These are phyloP conservation scores for Westerdykella aurantiaca DNA, from an alignment of 2,329 filamentous ascomycete species.

Conservation along the genomic window DNA sequence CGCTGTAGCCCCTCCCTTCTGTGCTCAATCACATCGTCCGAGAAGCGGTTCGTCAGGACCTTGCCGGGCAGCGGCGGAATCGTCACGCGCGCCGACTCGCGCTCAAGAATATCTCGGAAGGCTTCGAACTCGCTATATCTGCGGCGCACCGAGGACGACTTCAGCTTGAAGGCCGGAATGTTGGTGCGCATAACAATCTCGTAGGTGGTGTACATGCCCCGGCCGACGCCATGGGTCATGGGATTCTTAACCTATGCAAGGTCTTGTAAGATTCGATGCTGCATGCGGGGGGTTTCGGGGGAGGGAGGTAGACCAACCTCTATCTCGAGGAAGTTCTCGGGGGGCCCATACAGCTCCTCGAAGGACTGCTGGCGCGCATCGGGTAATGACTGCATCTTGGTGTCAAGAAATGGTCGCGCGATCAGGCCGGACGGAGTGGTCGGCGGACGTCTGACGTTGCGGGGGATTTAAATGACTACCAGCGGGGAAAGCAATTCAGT, in stretches of 20 bases:
- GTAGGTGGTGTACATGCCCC: slow-evolving; percentile 98
- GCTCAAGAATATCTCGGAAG: slow-evolving; percentile 95
- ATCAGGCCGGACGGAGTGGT: not conserved
- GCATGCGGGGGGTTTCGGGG: slow-evolving; percentile 5
- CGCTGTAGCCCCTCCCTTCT: slow-evolving; percentile 84
- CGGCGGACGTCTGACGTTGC: not conserved
- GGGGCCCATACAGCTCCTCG: slow-evolving; percentile 97
- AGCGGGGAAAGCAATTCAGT: not conserved
- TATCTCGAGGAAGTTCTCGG: slow-evolving; percentile 98
- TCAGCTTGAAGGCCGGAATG: slow-evolving; percentile 97
- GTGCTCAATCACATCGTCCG: slow-evolving; percentile 96
- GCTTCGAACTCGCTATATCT: slow-evolving; percentile 98
- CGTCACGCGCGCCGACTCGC: slow-evolving; percentile 87
- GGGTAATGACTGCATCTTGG: slow-evolving; percentile 56
- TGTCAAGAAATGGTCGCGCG: not conserved
- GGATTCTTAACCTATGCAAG: slow-evolving; percentile 74
- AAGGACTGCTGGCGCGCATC: slow-evolving; percentile 84
- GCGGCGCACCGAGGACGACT: slow-evolving; percentile 73
- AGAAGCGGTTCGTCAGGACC: slow-evolving; percentile 97
- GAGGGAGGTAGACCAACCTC: slow-evolving; percentile 56
- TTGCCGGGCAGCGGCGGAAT: slow-evolving; percentile 95
- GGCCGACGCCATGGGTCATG: slow-evolving; percentile 87
- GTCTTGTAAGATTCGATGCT: slow-evolving; percentile 16
- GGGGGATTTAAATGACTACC: not conserved
- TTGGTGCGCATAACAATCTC: slow-evolving; percentile 97